These are phyloP conservation scores for Sugiyamaella lignohabitans DNA, from an alignment of 805 yeast genomes.

Conservation along the genomic window DNA sequence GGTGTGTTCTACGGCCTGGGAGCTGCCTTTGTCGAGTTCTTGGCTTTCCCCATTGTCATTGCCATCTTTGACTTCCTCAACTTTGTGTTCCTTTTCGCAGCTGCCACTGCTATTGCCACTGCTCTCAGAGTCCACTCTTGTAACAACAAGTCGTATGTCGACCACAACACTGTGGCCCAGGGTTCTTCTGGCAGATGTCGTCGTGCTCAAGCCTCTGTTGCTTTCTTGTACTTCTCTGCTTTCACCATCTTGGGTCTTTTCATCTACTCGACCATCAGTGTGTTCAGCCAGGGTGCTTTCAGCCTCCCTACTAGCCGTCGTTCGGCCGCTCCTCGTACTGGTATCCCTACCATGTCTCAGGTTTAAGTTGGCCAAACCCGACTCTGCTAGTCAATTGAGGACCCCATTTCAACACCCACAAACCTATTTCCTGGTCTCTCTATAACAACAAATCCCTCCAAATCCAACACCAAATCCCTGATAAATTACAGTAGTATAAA, in stretches of 20 bases:
- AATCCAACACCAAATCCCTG: too few species aligned
- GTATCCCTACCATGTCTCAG: conserved; percentile 86
- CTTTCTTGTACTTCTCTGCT: conserved; percentile 81
- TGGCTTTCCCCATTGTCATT: conserved; percentile 83
- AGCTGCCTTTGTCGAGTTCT: conserved; percentile 68
- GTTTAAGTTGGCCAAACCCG: conserved; percentile 51
- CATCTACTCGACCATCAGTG: conserved; percentile 42
- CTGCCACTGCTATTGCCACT: conserved; percentile 90
- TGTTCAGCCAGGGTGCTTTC: conserved; percentile 53
- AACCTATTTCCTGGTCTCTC: too few species aligned
- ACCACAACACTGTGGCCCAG: conserved; percentile 61
- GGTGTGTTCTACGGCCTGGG: conserved; percentile 71
- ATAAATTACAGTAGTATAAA: too few species aligned
- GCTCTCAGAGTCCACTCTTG: conserved; percentile 85
- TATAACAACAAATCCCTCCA: too few species aligned
- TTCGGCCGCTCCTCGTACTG: conserved; percentile 56
- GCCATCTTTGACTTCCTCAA: conserved; percentile 78
- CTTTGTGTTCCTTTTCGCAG: conserved; percentile 87
- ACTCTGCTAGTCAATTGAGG: too few species aligned
- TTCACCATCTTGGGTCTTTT: conserved; percentile 63
- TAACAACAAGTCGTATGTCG: conserved; percentile 56
- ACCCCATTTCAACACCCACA: too few species aligned
- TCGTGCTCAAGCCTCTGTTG: conserved; percentile 81
- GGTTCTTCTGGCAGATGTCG: conserved; percentile 85
- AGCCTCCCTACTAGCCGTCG: conserved; percentile 45